Evolutionary conservation across 2,329 filamentous ascomycete species (phyloP).

Genomic region (Colletotrichum echinochloae): DNA sequence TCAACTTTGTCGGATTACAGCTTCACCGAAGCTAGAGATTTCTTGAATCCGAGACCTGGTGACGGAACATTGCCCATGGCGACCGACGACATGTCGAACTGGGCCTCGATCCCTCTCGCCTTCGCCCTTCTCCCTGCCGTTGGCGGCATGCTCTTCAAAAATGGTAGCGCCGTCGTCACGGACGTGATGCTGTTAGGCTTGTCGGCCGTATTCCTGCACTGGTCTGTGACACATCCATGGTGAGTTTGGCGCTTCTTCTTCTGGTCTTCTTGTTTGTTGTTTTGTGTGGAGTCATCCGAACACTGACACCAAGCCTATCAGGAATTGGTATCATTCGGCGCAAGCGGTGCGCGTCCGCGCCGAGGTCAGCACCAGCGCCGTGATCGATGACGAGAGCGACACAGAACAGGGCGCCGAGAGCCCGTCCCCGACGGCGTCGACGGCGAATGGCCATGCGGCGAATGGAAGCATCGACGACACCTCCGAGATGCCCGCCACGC

Average conservation of each 20-base stretch:
- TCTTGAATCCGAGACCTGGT: constrained; percentile 67
- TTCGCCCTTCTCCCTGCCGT: constrained; percentile 88
- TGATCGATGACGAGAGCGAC: constrained; percentile 61
- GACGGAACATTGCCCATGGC: constrained; percentile 23
- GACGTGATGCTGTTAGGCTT: constrained; percentile 85
- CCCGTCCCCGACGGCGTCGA: constrained; percentile 30
- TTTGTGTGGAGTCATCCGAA: constrained; percentile 24
- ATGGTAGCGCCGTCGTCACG: constrained; percentile 85
- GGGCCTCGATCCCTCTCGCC: constrained; percentile 84
- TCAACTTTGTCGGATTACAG: constrained; percentile 84
- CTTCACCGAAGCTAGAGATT: constrained; percentile 75
- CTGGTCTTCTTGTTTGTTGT: not conserved
- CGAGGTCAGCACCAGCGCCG: constrained; percentile 55
- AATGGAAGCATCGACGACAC: constrained; percentile 42
- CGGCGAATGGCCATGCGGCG: constrained; percentile 19
- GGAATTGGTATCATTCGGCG: constrained; percentile 81
- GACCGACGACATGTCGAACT: constrained; percentile 62
- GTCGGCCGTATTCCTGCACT: constrained; percentile 89
- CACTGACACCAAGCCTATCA: constrained; percentile 46
- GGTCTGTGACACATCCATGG: constrained; percentile 93
- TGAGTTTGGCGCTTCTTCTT: constrained; percentile 54
- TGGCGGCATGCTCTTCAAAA: constrained; percentile 85
- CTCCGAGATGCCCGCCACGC: constrained; percentile 53
- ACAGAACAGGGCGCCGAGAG: constrained; percentile 46
- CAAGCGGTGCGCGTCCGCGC: constrained; percentile 70